Evolutionary conservation across 179 eudicot species (phyloP).

Genomic region (Beta lomatogona): DNA sequence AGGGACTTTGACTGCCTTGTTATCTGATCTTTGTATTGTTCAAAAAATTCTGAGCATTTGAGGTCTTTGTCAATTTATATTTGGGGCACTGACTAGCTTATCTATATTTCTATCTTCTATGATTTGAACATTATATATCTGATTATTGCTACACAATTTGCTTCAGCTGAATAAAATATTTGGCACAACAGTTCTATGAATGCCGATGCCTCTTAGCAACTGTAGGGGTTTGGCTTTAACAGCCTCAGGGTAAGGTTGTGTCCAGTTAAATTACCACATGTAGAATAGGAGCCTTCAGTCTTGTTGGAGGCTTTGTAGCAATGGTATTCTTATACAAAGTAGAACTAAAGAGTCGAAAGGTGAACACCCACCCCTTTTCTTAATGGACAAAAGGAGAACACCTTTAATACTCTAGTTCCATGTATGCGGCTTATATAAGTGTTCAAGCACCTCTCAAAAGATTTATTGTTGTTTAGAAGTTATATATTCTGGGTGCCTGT

Average conservation of each 20-base stretch:
- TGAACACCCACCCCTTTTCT: neutral
- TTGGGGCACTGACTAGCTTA: neutral
- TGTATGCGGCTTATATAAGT: neutral
- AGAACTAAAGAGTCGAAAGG: neutral
- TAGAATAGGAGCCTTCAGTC: no score
- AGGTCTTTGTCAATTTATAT: neutral
- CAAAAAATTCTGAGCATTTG: neutral
- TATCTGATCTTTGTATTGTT: constrained; percentile 3
- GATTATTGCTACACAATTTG: neutral
- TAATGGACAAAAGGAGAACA: neutral
- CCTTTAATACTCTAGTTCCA: neutral
- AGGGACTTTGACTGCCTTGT: neutral
- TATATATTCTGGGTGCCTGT: neutral
- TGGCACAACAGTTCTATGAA: neutral
- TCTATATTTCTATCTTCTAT: neutral
- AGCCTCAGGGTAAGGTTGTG: neutral
- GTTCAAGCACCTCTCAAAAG: neutral
- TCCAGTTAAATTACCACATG: neutral
- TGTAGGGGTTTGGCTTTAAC: neutral
- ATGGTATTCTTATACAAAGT: neutral
- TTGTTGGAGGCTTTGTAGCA: neutral
- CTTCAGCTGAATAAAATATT: neutral
- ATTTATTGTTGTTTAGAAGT: neutral
- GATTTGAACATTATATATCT: neutral
- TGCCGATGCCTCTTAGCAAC: neutral